Evolutionary conservation across 1,284 basidiomycete genomes (phyloP), one percentile per base, ranked within the genome.

Genomic region (Trichosporon ovoides): DNA sequence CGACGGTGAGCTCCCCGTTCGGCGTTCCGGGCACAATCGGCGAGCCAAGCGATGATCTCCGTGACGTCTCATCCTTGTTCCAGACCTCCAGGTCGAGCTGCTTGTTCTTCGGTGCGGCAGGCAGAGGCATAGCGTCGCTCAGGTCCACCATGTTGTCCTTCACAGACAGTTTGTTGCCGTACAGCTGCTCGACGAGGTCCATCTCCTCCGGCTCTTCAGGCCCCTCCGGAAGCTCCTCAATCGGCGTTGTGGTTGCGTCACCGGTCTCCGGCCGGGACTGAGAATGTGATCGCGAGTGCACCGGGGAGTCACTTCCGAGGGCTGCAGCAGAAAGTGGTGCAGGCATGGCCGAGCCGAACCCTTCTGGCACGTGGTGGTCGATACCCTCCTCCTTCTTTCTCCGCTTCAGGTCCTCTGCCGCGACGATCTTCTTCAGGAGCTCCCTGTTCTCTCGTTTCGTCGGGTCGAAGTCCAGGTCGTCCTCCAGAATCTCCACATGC

Each of bases 381-480:
- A 43, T 46, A 40, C 69, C 72, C 16, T 46, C 66, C 69, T 69
- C 65, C 33, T 61, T 56, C 38, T 73, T 74, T 52, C 74, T 58
- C 46, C 68, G 66, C 55, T 80, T 78, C 53, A 71, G 64, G 54
- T 80, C 79, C 60, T 92, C 88, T 67, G 89, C 88, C 16, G 82
- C 76, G 3, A 93, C 85, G 35, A 96, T 86, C 70, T 88, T 88
- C 72, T 87, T 89, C 55, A 97, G 77, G 34, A 90, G 80, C 58
- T 95, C 92, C 70, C 85, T 87, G 76, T 99, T 99, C 38, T 83
- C 81, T 52, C 93, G 81, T 68, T 88, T 87, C 11, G 78, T 76
- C 0, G 96, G 91, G 70, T 98, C 91, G 76, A 99, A 98, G 73
- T 96, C 90, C 22, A 99, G 83, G 69, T 98, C 95, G 55, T 87